These are phyloP conservation scores for Perilla frutescens DNA, from an alignment of 257 asterid genomes.

Conservation along the genomic window DNA sequence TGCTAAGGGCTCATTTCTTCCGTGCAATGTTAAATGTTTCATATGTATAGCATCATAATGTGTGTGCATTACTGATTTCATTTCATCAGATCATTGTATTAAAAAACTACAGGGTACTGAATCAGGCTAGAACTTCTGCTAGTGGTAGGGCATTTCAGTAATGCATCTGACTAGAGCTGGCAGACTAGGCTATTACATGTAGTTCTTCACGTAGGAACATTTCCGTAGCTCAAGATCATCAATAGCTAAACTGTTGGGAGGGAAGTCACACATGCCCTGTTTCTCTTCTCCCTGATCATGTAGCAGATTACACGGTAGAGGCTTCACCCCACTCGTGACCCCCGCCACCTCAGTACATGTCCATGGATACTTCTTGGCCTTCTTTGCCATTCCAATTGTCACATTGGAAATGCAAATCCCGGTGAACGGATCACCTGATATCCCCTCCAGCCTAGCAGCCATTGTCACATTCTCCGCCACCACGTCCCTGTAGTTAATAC, in stretches of 20 bases:
- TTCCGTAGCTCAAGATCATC: conserved; percentile 56
- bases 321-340: conserved; percentile 60
- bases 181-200: conserved; percentile 21
- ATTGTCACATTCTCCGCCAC: conserved; percentile 75
- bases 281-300: conserved; percentile 56
- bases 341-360: conserved; percentile 66
- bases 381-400: conserved; percentile 72
- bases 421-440: conserved; percentile 78
- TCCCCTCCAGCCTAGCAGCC: conserved; percentile 85
- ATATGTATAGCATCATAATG: neutral
- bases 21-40: neutral
- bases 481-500: conserved; percentile 76
- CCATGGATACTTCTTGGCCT: conserved; percentile 78
- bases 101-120: conserved; percentile 6
- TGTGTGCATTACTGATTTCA: conserved; percentile 1
- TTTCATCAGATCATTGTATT: conserved; percentile 17
- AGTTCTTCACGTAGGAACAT: conserved; percentile 57
- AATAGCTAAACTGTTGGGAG: conserved; percentile 54
- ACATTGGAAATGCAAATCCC: conserved; percentile 80
- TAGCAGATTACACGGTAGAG: conserved; percentile 62
- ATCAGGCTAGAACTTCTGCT: neutral
- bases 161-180: conserved; percentile 4
- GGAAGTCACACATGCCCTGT: conserved; percentile 60
- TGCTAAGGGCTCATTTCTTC: conserved; percentile 1
- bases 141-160: neutral